Base-by-base conservation (phyloP, 2,329 filamentous ascomycete genomes). In the Fusarium chuoi region DNA sequence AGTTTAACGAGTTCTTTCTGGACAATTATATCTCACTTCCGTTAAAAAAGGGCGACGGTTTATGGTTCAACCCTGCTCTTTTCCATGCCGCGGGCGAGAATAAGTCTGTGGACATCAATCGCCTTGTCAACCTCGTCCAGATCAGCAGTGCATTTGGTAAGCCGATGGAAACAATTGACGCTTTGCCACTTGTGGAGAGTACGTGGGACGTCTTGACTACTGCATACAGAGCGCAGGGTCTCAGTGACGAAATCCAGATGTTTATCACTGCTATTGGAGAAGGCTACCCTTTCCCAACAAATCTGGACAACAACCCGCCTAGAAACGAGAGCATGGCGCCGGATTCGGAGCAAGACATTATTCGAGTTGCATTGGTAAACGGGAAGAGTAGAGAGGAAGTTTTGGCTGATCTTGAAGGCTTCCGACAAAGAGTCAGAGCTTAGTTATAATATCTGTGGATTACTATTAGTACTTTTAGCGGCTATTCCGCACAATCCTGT, bases 81-180 rank as follows among this genome's bases (percentile, higher is more conserved):
- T 89, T 91, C 70, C 90, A 92, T 77, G 90, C 89, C 3, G 90
- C 90, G 0, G 90, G 90, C 0, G 85, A 86, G 71, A 92, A 92
- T 74, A 75, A 79, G 22, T 83, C 82, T 12, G 84, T 82, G 4
- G 77, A 78, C 14, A 83, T 91, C 33, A 79, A 87, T 30, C 85
- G 90, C 4, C 86, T 85, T 36, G 89, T 89, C n/a, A 92, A 92
- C 76, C 79, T 92, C 15, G 73, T 92, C 41, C 90, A 92, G 79
- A 84, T 91, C 36, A 90, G 87, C 70, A 88, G 86, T 68, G 89
- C 89, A 0, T 89, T 92, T 75, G 90, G 89, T 0, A 91, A 90
- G 76, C 83, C 89, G 0, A 92, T 92, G 89, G 90, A 92, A 81
- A 85, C 77, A 2, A 83, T 92, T 15, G 88, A 92, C 73, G 82